phyloP scores from a whole-genome alignment of 495 filamentous ascomycete species.

The Aspergillus taichungensis region DNA sequence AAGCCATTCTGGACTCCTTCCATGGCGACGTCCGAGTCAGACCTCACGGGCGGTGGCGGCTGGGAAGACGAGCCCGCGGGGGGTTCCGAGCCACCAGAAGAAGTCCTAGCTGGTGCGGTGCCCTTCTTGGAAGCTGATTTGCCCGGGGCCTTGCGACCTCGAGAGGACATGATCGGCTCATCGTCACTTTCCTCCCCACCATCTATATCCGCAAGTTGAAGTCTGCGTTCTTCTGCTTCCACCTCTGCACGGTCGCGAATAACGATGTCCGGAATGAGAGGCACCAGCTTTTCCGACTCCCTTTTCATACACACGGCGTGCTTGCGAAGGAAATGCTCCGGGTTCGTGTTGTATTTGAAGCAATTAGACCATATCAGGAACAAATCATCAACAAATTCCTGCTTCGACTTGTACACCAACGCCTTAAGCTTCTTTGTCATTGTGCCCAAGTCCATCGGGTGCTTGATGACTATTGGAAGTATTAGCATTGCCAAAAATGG shows the following conservation, averaged over 20 bases:
- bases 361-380: slow-evolving; percentile 97
- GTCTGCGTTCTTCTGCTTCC: slow-evolving; percentile 86
- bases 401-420: slow-evolving; percentile 82
- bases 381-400: slow-evolving; percentile 87
- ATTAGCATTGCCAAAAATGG: slow-evolving; percentile 10
- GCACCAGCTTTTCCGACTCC: slow-evolving; percentile 90
- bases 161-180: slow-evolving; percentile 95
- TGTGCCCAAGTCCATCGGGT: slow-evolving; percentile 93
- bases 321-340: slow-evolving; percentile 77
- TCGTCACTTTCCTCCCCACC: slow-evolving; percentile 89
- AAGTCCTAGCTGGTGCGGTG: slow-evolving; percentile 60
- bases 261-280: slow-evolving; percentile 85
- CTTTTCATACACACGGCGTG: slow-evolving; percentile 95
- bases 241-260: slow-evolving; percentile 89
- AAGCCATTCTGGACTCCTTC: slow-evolving; percentile 77
- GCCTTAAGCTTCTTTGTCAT: slow-evolving; percentile 98
- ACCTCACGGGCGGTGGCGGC: slow-evolving; percentile 41
- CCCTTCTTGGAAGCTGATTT: slow-evolving; percentile 69
- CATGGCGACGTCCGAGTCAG: slow-evolving; percentile 53
- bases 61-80: slow-evolving; percentile 50
- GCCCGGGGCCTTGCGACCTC: slow-evolving; percentile 81
- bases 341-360: slow-evolving; percentile 87
- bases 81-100: slow-evolving; percentile 60
- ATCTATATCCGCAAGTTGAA: slow-evolving; percentile 67
- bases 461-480: slow-evolving; percentile 67